These are phyloP conservation scores for Inga oerstediana DNA, from an alignment of 306 rosid genomes.

Conservation along the genomic window DNA sequence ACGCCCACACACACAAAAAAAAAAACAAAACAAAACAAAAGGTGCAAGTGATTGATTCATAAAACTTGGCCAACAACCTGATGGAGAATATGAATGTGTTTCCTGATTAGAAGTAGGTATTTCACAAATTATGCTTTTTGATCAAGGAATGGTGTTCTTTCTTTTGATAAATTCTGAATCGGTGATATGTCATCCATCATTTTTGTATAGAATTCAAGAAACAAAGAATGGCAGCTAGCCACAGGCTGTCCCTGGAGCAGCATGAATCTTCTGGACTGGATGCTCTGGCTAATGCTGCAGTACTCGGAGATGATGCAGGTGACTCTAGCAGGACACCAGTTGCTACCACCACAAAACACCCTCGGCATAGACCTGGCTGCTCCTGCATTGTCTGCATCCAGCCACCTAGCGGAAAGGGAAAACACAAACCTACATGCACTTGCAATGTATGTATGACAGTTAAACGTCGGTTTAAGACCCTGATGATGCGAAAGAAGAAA, in stretches of 20 bases:
- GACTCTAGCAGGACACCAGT: conserved; percentile 67
- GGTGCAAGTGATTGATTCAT: background rate
- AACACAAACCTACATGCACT: conserved; percentile 96
- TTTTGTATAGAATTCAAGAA: conserved; percentile 76
- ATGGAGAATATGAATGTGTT: background rate
- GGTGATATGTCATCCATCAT: conserved; percentile 16
- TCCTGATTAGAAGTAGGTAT: background rate
- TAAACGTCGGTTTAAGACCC: conserved; percentile 92
- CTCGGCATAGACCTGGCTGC: conserved; percentile 99
- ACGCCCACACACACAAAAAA: no score
- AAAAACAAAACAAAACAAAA: no score
- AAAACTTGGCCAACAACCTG: background rate
- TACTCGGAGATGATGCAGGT: conserved; percentile 71
- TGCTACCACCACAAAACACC: conserved; percentile 92
- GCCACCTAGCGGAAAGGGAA: conserved; percentile 99
- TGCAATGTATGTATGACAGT: conserved; percentile 96
- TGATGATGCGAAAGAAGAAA: conserved; percentile 94
- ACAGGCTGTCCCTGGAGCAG: conserved; percentile 53
- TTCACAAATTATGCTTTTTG: background rate
- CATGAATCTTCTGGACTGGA: conserved; percentile 84
- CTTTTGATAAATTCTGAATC: conserved; percentile 11
- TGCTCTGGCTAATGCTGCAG: conserved; percentile 90
- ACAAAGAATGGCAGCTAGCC: conserved; percentile 54
- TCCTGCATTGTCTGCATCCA: conserved; percentile 99
- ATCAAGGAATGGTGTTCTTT: conserved; percentile 9